phyloP scores from a whole-genome alignment of 2,329 filamentous ascomycete species.

The Sclerotinia nivalis region DNA sequence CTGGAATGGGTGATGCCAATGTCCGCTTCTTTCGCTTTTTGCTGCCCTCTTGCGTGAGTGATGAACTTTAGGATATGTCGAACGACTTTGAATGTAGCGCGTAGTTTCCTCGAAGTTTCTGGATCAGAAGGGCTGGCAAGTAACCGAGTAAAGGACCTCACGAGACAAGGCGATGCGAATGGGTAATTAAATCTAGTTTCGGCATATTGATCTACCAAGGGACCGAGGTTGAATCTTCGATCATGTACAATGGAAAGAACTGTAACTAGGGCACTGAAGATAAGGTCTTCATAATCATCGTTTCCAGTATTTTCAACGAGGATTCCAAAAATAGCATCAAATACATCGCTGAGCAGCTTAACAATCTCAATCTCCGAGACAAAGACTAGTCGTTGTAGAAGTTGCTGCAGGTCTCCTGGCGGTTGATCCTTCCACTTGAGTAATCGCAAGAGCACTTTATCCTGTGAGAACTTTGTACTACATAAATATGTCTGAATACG shows the following conservation, averaged over 20 bases:
- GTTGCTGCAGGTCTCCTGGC: slow-evolving; percentile 67
- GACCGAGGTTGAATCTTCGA: slow-evolving; percentile 85
- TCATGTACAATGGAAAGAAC: slow-evolving; percentile 94
- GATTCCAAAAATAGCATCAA: slow-evolving; percentile 88
- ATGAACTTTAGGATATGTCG: slow-evolving; percentile 94
- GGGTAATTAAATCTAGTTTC: slow-evolving; percentile 89
- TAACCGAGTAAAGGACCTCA: slow-evolving; percentile 82
- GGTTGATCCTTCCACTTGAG: slow-evolving; percentile 82
- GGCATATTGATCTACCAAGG: slow-evolving; percentile 88
- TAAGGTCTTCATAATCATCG: slow-evolving; percentile 87
- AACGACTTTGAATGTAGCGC: slow-evolving; percentile 93
- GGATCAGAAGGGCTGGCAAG: slow-evolving; percentile 81
- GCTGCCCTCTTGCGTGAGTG: slow-evolving; percentile 81
- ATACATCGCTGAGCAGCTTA: slow-evolving; percentile 84
- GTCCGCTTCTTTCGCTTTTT: slow-evolving; percentile 82
- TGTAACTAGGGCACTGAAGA: slow-evolving; percentile 86
- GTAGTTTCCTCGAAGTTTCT: slow-evolving; percentile 78
- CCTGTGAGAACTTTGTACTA: slow-evolving; percentile 93
- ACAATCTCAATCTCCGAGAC: slow-evolving; percentile 98
- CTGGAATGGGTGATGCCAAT: slow-evolving; percentile 79
- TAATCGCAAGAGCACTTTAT: slow-evolving; percentile 79
- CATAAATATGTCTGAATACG: slow-evolving; percentile 83
- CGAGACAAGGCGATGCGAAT: slow-evolving; percentile 83
- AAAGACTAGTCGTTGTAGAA: slow-evolving; percentile 83
- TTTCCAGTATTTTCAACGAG: slow-evolving; percentile 88